Percentiles rank a stretch among this genome's conserved stretches.
These are phyloP conservation scores for Tuber borchii DNA, from an alignment of 495 filamentous ascomycete species.

Conservation along the genomic window DNA sequence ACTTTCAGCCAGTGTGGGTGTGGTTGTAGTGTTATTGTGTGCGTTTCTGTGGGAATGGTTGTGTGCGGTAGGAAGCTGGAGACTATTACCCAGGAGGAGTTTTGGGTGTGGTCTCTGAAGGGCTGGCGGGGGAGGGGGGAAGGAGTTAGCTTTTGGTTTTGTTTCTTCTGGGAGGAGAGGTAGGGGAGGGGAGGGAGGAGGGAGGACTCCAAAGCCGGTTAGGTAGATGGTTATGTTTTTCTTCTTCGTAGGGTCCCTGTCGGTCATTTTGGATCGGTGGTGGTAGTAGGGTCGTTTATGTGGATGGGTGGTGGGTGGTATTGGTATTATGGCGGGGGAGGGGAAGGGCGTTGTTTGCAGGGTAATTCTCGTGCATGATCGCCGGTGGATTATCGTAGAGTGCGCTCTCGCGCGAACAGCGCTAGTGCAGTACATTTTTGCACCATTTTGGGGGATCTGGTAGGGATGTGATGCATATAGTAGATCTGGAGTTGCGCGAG, in stretches of 20 bases:
- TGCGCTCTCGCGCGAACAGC: not conserved
- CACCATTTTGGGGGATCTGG: not conserved
- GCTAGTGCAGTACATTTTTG: not conserved
- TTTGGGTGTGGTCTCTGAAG: conserved; percentile 21
- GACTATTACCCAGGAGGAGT: conserved; percentile 33
- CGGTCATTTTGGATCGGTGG: not conserved
- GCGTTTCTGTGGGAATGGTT: conserved; percentile 10
- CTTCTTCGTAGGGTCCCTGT: not conserved
- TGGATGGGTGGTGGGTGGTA: not conserved
- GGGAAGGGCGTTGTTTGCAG: not conserved
- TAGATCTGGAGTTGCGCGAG: not conserved
- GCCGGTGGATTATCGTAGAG: not conserved
- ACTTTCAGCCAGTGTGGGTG: conserved; percentile 25
- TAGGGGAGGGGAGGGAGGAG: not conserved
- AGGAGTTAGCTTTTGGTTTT: conserved; percentile 9
- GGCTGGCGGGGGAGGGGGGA: conserved; percentile 13
- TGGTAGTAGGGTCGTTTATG: not conserved
- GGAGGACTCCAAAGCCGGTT: conserved; percentile 34
- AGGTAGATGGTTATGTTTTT: conserved; percentile 30
- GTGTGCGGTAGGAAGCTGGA: conserved; percentile 28
- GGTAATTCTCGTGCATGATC: not conserved
- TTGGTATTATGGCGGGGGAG: not conserved
- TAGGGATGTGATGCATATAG: not conserved
- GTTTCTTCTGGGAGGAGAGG: not conserved
- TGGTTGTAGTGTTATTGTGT: conserved; percentile 23